phyloP scores from a whole-genome alignment of 75 land plant genomes.

The Sequoia sempervirens region DNA sequence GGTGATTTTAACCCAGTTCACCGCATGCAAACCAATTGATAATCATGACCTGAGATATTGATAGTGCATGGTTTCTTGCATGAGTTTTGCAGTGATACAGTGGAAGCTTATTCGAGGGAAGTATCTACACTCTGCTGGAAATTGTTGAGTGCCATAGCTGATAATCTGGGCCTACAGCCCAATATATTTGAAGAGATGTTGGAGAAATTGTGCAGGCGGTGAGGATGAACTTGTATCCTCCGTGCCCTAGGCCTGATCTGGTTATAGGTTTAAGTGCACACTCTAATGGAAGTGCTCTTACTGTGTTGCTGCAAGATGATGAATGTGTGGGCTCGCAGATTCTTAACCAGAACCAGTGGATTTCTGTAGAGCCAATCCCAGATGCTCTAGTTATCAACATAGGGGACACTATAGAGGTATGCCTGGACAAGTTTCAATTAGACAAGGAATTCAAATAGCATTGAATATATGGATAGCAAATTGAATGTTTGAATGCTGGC shows the following conservation, averaged over 20 bases:
- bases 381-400: no score
- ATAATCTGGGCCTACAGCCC: constrained; percentile 33
- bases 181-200: constrained; percentile 9
- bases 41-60: neutral
- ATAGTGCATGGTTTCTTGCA: neutral
- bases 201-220: constrained; percentile 24
- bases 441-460: no score
- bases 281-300: constrained; percentile 41
- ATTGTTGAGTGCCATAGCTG: constrained; percentile 40
- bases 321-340: constrained; percentile 27
- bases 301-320: constrained; percentile 30
- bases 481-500: no score
- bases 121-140: constrained; percentile 23
- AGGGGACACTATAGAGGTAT: no score
- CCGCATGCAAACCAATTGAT: no score
- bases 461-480: no score
- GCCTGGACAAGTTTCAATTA: no score
- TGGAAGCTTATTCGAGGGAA: constrained; percentile 44
- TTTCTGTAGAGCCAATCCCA: constrained; percentile 69
- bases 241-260: constrained; percentile 25
- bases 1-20: no score
- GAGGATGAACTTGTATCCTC: constrained; percentile 42
- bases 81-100: constrained; percentile 30
- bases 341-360: constrained; percentile 51
- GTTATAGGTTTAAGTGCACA: constrained; percentile 31